Evolutionary conservation across 2,329 filamentous ascomycete species (phyloP), one percentile per base, ranked within the genome.

Genomic region (Scedosporium aurantiacum): DNA sequence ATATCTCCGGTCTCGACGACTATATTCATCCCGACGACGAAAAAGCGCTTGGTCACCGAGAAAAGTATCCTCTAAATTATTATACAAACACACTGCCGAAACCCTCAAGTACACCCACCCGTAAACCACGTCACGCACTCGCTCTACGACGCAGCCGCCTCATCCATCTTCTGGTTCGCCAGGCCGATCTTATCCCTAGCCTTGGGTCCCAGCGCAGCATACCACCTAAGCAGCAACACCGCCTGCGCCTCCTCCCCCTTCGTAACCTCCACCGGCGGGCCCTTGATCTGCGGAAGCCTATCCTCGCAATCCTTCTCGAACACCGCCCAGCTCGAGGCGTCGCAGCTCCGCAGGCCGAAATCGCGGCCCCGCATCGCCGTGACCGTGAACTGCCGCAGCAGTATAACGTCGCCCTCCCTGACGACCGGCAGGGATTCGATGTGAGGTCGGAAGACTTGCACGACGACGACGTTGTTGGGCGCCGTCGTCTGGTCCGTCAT

Each of bases 321-420:
- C 2, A 87, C 82, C 1, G 82, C 84, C 81, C 85, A 87, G 60
- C 81, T 79, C 16, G 82, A 85, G 40, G 73, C 74, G 54, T 81
- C 80, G n/a, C 74, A 76, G n/a, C 77, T 78, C 57, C 77, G 73
- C 58, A 86, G 71, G 0, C 81, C 83, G 64, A 82, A 85, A 1
- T 80, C 83, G 60, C 79, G 79, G 55, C 75, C 75, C 62, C 79
- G 78, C 58, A 85, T 71, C 2, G 82, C 74, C 50, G 79, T 74
- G 14, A 85, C 79, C 28, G 76, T 75, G 64, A 87, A 82, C 57
- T 78, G 75, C 25, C 81, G 78, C 45, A 87, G 76, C 37, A 87
- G 74, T 37, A 87, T 75, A 2, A 82, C 77, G 66, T 87, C 83
- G 5, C 84, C 84, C 4, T 74, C 72, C 45, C 76, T 75, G 8